Evolutionary conservation across 2,329 filamentous ascomycete genomes (phyloP), one percentile per base, ranked within the genome.

Genomic region (Rhinocladiella similis): DNA sequence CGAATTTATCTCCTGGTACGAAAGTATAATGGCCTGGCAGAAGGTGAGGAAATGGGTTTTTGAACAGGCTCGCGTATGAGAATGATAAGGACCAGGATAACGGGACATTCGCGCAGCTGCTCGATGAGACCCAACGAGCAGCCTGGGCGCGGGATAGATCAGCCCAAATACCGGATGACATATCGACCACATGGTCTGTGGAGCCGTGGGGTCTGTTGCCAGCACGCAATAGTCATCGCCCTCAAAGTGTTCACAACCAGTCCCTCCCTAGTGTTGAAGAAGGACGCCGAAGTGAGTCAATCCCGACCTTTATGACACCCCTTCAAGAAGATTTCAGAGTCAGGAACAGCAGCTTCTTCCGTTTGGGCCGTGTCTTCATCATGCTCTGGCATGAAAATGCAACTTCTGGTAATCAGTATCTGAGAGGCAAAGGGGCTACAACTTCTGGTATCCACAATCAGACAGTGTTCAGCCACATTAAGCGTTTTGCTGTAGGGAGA

Each of bases 401-500:
- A 12, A 47, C 42, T n/a, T n/a, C 29, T 12, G 42, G 43, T 12
- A 39, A 50, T 19, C 16, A 4, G 7, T 16, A 36, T 7, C 9
- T 20, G 10, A 27, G 13, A n/a, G 19, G 22, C 25, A n/a, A 19
- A 12, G 42, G 49, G 16, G 5, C 6, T 16, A 33, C 41, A 5
- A 66, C 64, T 43, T 54, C 55, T n/a, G 45, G 50, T 5, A 38
- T 18, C 16, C 35, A 46, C 19, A 19, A 14, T 9, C 16, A 50
- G n/a, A 46, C 25, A n/a, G 27, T 59, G 5, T 42, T 39, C 38
- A 59, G 43, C n/a, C 38, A 56, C 13, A 41, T 59, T 19, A 53
- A 49, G 3, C 57, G 53, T 18, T 72, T 73, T 63, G 64, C 71
- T 13, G 69, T 73, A 1, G 56, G 72, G 12, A 68, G 62, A 42